Evolutionary conservation across 176 grass and related monocot species (phyloP), one percentile per base, ranked within the genome.

Genomic region (Carex scoparia): DNA sequence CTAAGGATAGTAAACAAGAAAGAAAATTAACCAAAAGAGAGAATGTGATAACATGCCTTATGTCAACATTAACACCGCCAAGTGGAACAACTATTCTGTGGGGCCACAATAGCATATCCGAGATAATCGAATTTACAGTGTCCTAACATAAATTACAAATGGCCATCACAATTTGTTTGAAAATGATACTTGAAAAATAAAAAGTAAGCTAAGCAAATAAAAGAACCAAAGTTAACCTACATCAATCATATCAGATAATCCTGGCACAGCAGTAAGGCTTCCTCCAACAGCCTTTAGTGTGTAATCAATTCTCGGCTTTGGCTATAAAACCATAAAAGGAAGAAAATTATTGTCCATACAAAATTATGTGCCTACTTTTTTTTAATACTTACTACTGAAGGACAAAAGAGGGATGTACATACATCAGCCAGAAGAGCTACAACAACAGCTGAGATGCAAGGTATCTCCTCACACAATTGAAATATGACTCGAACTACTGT

Each of bases 31-130:
- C 18, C 59, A 57, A 67, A 83, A 65, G 31, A 70, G 76, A 70
- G 62, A 15, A 65, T 10, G 7, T 16, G 54, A 46, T 15, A 18
- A 65, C 71, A 85, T 85, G 94, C 93, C 96, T 99, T 83, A 84
- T 82, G 62, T 99, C 90, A 1, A 94, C 87, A 82, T 95, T 88
- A 42, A 95, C 91, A 55, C 95, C 95, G 12, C 93, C 96, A 18
- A 99, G 84, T 32, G 96, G 96, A 83, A 99, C 86, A 51, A 99
- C 91, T 48, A 99, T 95, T 87, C 93, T 95, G 58, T 99, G 96
- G 6, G 96, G 96, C 96, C 96, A 99, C 13, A 95, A 87, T 71
- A 99, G 96, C 96, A 99, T 99, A 81, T 99, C 96, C n/a, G 91
- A 81, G 81, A 99, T 93, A 72, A 99, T 55, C 10, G 93, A 95